These are phyloP conservation scores for Camelina sativa DNA, from an alignment of 345 rosid genomes.

Conservation along the genomic window DNA sequence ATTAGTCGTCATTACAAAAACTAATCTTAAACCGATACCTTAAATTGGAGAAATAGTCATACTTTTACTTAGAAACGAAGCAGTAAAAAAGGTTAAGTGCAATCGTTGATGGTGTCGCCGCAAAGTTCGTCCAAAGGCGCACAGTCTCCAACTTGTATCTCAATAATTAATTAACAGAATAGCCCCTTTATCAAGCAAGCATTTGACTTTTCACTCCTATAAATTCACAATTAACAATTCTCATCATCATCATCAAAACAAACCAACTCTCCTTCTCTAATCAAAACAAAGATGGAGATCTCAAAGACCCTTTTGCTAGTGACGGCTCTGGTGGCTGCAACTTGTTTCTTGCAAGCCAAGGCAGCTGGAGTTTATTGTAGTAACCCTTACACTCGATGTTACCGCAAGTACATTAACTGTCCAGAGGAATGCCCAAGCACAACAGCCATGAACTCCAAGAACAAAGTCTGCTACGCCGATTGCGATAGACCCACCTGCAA, in stretches of 20 bases:
- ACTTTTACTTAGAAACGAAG: constrained; percentile 38
- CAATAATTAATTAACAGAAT: constrained; percentile 2
- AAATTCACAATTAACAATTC: constrained; percentile 26
- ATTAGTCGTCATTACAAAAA: constrained; percentile 20
- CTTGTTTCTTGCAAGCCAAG: constrained; percentile 45
- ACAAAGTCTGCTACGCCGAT: constrained; percentile 50
- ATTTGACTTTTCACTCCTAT: constrained; percentile 42
- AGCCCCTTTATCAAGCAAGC: constrained; percentile 23
- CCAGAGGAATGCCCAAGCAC: constrained; percentile 51
- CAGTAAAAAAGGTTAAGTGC: constrained; percentile 28
- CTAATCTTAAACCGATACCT: constrained; percentile 31
- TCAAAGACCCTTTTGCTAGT: constrained; percentile 40
- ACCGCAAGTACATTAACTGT: constrained; percentile 37
- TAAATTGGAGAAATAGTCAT: constrained; percentile 40
- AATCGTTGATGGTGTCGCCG: constrained; percentile 30
- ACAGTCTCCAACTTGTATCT: constrained; percentile 21
- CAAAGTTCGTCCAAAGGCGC: constrained; percentile 39
- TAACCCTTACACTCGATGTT: constrained; percentile 43
- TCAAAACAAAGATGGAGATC: constrained; percentile 27
- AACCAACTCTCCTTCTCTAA: constrained; percentile 5
- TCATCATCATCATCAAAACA: constrained; percentile 31
- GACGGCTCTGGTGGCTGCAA: constrained; percentile 36
- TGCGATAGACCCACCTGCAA: constrained; percentile 51
- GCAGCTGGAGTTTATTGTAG: constrained; percentile 46
- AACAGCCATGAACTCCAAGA: constrained; percentile 28